Base-by-base conservation (phyloP, 2,329 filamentous ascomycete genomes). In the Diaporthe citrichinensis region DNA sequence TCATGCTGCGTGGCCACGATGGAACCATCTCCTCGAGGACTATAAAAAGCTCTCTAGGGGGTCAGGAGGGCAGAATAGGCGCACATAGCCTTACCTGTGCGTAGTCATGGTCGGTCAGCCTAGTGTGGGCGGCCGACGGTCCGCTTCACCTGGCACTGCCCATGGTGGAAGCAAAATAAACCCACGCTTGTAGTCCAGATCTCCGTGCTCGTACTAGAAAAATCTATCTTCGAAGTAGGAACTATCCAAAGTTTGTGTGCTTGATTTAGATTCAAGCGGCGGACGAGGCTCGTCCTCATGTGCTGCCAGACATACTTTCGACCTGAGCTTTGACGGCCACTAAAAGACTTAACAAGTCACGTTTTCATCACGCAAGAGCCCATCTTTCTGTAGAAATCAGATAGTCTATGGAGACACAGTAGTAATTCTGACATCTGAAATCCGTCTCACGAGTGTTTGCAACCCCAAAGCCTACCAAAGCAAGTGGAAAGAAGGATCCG, bases 11-110 rank as follows among this genome's bases (percentile, higher is more conserved):
- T 17, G 12, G 34, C 3, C 6, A 65, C 61, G 15, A 49, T 49
- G n/a, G 3, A 5, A 1, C 10, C 0, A 23, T 20, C 17, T 8
- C 0, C n/a, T 28, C 36, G n/a, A 4, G 4, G 39, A 28, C 39
- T 62, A 31, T 20, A 10, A 31, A 12, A 39, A 46, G 39, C 4
- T 23, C 17, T 36, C 9, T 6, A 12, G 12, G 15, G 15, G 9
- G 44, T 14, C 17, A 28, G 3, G 12, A 12, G n/a, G 44, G 23
- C 25, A 10, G 3, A 15, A 25, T 1, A 8, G 44, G 20, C 14
- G 20, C 14, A 5, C 10, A 12, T 51, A 51, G 31, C 44, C 36
- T 20, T 31, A 12, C 23, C 44, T 34, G 41, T 36, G 41, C 20
- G 23, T 7, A 2, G 14, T 36, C 20, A 20, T 51, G 31, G 8